Percentiles rank a stretch among this genome's conserved stretches.
These are phyloP conservation scores for Talaromyces amestolkiae DNA, from an alignment of 2,329 filamentous ascomycete genomes.

Conservation along the genomic window DNA sequence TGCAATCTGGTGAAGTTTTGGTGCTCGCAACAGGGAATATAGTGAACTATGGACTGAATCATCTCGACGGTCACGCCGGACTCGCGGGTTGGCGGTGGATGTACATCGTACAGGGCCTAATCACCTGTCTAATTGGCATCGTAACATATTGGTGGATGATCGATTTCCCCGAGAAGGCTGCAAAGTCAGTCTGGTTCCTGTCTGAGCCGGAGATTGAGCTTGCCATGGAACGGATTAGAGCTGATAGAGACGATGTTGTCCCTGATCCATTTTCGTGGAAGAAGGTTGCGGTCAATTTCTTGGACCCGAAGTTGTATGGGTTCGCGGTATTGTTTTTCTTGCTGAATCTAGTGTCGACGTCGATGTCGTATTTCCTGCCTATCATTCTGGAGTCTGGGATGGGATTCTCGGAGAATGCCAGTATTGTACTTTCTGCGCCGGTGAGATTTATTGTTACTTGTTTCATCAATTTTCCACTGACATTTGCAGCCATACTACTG, in stretches of 20 bases:
- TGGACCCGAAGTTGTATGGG: constrained; percentile 62
- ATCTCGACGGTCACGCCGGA: constrained; percentile 55
- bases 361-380: constrained; percentile 64
- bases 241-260: constrained; percentile 60
- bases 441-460: constrained; percentile 25
- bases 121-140: constrained; percentile 59
- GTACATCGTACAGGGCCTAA: constrained; percentile 64
- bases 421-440: constrained; percentile 63
- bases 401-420: constrained; percentile 52
- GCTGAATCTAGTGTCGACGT: constrained; percentile 65
- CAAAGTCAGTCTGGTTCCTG: constrained; percentile 59
- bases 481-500: constrained; percentile 60
- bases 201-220: constrained; percentile 55
- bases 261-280: constrained; percentile 56
- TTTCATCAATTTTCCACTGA: not conserved
- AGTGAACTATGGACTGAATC: constrained; percentile 68
- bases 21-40: constrained; percentile 65
- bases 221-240: constrained; percentile 57
- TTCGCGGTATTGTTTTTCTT: constrained; percentile 66
- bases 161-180: constrained; percentile 63
- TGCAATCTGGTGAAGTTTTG: constrained; percentile 64
- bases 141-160: constrained; percentile 69
- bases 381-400: constrained; percentile 57
- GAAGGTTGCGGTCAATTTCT: constrained; percentile 56
- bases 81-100: constrained; percentile 67